Evolutionary conservation across 768 basidiomycete genomes (phyloP), one percentile per base, ranked within the genome.

Genomic region (Lactarius quietus): DNA sequence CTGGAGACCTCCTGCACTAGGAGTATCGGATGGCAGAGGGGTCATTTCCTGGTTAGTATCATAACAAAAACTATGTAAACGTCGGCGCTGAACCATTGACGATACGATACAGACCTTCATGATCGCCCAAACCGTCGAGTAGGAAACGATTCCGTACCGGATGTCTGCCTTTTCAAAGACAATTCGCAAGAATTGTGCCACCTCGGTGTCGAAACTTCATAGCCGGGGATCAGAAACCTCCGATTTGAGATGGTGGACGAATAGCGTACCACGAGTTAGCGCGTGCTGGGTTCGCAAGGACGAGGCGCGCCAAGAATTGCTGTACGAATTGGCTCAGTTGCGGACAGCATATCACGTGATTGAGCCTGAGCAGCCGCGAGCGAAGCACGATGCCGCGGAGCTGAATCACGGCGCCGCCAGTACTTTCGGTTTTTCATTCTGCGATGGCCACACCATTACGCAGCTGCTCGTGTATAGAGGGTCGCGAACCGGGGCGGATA

Each of bases 401-500:
- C 36, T 20, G 64, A 5, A 48, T 60, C 23, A 38, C 43, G 45
- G 26, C 3, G 29, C 29, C 20, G 4, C n/a, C n/a, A n/a, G n/a
- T n/a, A n/a, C n/a, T n/a, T n/a, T n/a, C n/a, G n/a, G n/a, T n/a
- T n/a, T n/a, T n/a, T n/a, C n/a, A n/a, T n/a, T 45, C 33, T 55
- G 26, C 29, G 59, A 53, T 20, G 43, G 59, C 36, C 54, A 57
- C 18, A 35, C 59, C 15, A 35, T 10, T 36, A 48, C 26, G 54
- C 55, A 57, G 45, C 59, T 65, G 59, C 59, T 65, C 29, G 64
- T 61, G 38, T 57, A 65, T 26, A 65, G 41, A 29, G 64, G 60
- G 31, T 65, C 54, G 36, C 59, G 64, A 23, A 9, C 28, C 3
- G 45, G 60, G n/a, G 54, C 3, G n/a, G 64, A 65, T 4, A 59